Percentiles rank a stretch among this genome's conserved stretches.
Conservation (phyloP, 768 basidiomycete genomes). For the Amanita molliuscula region DNA sequence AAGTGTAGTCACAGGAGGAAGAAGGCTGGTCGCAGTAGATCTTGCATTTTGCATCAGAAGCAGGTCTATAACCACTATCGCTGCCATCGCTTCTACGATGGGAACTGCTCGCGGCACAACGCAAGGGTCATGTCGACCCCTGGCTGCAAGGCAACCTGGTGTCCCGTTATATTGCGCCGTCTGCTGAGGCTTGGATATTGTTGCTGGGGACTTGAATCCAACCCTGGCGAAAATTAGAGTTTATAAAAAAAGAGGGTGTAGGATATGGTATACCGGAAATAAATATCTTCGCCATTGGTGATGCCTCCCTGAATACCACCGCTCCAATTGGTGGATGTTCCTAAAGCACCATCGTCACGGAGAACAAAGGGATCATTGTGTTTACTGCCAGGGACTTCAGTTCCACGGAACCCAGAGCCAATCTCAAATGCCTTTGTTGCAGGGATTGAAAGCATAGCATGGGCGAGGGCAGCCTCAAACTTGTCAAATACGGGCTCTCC, state of each 20-base stretch:
- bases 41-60: constrained; percentile 86
- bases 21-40: constrained; percentile 55
- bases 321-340: constrained; percentile 90
- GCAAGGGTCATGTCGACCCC: constrained; percentile 94
- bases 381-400: constrained; percentile 82
- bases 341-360: constrained; percentile 57
- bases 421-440: constrained; percentile 98
- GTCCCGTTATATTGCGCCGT: constrained; percentile 95
- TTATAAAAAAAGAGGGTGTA: background rate
- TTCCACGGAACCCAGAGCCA: constrained; percentile 92
- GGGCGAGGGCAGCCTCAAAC: constrained; percentile 89
- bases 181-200: constrained; percentile 84
- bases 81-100: constrained; percentile 97
- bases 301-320: constrained; percentile 98
- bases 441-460: constrained; percentile 98
- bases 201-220: constrained; percentile 98
- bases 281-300: constrained; percentile 93
- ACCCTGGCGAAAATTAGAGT: constrained; percentile 36
- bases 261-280: constrained; percentile 62
- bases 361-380: constrained; percentile 87
- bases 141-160: constrained; percentile 75
- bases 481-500: constrained; percentile 99
- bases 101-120: constrained; percentile 96
- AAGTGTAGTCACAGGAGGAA: constrained; percentile 83
- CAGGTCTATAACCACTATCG: constrained; percentile 90